phyloP scores from a whole-genome alignment of 2,329 filamentous ascomycete species.

The Exophiala phaeomuriformis region DNA sequence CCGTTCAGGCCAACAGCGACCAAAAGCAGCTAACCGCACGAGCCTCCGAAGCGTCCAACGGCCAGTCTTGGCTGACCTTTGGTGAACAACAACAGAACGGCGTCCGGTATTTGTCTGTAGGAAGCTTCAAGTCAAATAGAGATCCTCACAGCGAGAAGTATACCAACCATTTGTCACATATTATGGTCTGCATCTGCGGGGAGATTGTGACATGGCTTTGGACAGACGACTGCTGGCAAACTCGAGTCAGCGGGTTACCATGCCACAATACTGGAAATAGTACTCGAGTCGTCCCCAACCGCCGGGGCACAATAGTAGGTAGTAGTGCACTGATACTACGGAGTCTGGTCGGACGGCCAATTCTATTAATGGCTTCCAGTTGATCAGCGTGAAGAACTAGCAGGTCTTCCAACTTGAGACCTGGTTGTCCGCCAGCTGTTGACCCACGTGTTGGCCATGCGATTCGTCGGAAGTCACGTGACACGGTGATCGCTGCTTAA shows the following conservation, averaged over 20 bases:
- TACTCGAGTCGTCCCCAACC: too few relatives aligned
- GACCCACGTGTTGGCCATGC: background rate
- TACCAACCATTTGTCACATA: too few relatives aligned
- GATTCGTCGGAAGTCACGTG: conserved; percentile 16
- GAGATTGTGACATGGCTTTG: background rate
- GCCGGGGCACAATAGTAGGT: too few relatives aligned
- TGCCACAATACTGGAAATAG: background rate
- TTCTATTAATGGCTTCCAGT: conserved; percentile 13
- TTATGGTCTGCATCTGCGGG: background rate
- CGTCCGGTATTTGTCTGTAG: too few relatives aligned
- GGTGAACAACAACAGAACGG: too few relatives aligned
- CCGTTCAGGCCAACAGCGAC: too few relatives aligned
- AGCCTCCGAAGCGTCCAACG: too few relatives aligned
- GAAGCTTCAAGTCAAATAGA: background rate
- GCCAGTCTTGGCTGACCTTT: too few relatives aligned
- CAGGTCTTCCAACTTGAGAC: background rate
- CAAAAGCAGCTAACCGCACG: too few relatives aligned
- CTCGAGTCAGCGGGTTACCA: too few relatives aligned
- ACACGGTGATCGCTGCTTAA: conserved; percentile 11
- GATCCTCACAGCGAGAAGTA: too few relatives aligned
- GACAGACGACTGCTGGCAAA: background rate
- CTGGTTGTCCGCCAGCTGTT: conserved; percentile 7
- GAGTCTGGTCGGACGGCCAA: background rate
- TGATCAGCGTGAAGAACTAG: background rate
- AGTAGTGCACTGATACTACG: too few relatives aligned